Conservation (phyloP, 148 eudicot species). For the Rheum nobile region DNA sequence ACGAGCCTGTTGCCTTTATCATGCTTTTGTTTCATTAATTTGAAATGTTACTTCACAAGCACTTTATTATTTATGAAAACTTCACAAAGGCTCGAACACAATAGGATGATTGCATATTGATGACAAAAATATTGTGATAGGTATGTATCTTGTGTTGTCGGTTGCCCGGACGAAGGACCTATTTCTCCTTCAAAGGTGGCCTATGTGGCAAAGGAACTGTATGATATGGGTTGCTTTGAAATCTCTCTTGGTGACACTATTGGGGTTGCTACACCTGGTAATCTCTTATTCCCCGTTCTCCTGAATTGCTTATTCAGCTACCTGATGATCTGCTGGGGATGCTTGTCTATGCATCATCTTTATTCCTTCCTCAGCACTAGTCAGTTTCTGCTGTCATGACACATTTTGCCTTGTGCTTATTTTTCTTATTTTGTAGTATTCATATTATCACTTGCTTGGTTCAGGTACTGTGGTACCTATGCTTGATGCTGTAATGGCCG, state of each 20-base stretch:
- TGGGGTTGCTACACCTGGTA: conserved; percentile 93
- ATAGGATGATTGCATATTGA: neutral
- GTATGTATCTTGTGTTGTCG: conserved; percentile 86
- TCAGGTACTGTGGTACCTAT: conserved; percentile 54
- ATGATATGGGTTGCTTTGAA: conserved; percentile 93
- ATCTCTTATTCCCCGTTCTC: neutral
- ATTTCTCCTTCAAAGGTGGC: conserved; percentile 82
- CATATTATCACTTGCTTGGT: conserved; percentile 8
- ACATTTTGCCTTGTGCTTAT: neutral
- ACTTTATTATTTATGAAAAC: neutral
- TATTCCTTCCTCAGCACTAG: neutral
- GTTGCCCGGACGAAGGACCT: conserved; percentile 90
- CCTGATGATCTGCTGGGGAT: no score
- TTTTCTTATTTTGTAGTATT: neutral
- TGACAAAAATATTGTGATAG: conserved; percentile 20
- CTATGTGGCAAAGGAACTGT: conserved; percentile 80
- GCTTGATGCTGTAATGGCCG: conserved; percentile 58
- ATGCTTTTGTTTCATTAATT: neutral
- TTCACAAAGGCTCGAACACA: neutral
- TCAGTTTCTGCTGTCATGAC: neutral
- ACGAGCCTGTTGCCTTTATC: neutral
- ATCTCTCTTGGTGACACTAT: conserved; percentile 89
- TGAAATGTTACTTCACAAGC: neutral
- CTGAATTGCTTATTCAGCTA: neutral
- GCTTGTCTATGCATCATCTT: neutral